Conservation (phyloP, 257 asterid genomes). For the Osmanthus fragrans region DNA sequence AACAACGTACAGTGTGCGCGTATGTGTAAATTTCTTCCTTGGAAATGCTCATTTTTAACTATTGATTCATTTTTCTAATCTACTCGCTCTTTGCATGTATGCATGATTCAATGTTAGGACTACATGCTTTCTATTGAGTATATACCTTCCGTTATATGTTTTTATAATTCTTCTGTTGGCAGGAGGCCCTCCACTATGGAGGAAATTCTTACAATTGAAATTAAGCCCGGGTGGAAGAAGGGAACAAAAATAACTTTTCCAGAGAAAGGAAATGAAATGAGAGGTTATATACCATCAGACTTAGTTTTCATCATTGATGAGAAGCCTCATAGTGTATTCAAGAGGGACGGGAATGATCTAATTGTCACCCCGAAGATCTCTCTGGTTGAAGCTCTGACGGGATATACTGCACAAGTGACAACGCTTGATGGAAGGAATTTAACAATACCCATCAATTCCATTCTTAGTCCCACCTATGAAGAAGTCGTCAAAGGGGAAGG, state of each 20-base stretch:
- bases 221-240: slow-evolving; percentile 97
- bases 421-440: slow-evolving; percentile 78
- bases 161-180: slow-evolving; percentile 18
- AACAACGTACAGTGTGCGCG: background rate
- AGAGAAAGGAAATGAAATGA: slow-evolving; percentile 80
- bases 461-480: slow-evolving; percentile 71
- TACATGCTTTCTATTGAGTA: background rate
- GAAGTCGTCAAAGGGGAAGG: slow-evolving; percentile 86
- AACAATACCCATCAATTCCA: slow-evolving; percentile 57
- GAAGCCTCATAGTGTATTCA: slow-evolving; percentile 76
- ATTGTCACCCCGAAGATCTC: slow-evolving; percentile 70
- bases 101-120: background rate
- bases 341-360: slow-evolving; percentile 87
- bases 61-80: background rate
- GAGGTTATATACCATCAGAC: slow-evolving; percentile 80
- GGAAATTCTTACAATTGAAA: slow-evolving; percentile 75
- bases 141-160: background rate
- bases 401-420: slow-evolving; percentile 63
- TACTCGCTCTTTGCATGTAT: background rate
- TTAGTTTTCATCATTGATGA: slow-evolving; percentile 82
- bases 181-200: slow-evolving; percentile 68
- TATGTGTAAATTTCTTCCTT: background rate
- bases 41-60: background rate
- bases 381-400: slow-evolving; percentile 79
- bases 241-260: slow-evolving; percentile 95